Evolutionary conservation across 148 eudicot species (phyloP).

Genomic region (Dysphania ambrosioides): DNA sequence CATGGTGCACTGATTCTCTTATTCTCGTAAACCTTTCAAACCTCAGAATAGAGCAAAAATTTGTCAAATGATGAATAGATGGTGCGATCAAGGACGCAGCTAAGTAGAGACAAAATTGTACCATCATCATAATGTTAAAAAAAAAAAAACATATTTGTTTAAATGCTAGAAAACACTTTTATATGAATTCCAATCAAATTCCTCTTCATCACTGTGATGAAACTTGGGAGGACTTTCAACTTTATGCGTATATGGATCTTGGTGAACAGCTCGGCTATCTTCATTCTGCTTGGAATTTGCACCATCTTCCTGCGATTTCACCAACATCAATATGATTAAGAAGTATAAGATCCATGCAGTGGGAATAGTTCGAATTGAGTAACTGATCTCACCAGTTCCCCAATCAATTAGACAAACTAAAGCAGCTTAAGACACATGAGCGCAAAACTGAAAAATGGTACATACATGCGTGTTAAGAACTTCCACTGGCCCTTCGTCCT

Average conservation of each 20-base stretch:
- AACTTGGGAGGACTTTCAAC: conserved; percentile 35
- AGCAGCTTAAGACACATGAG: not conserved
- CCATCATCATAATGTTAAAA: not conserved
- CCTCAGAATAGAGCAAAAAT: not conserved
- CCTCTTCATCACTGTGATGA: conserved; percentile 39
- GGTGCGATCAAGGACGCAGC: not conserved
- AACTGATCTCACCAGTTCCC: not conserved
- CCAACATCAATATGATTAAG: not conserved
- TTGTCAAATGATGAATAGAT: not conserved
- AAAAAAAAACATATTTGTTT: not conserved
- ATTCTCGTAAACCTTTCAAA: not conserved
- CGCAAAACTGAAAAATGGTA: not conserved
- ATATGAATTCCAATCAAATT: conserved; percentile 24
- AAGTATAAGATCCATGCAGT: not conserved
- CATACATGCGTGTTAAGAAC: conserved; percentile 34
- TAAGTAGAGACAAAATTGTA: too few relatives aligned
- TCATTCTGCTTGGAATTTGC: conserved; percentile 13
- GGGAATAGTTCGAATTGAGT: not conserved
- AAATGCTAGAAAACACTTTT: conserved; percentile 36
- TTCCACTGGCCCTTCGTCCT: conserved; percentile 36
- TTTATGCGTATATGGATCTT: conserved; percentile 22
- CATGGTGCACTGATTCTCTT: too few relatives aligned
- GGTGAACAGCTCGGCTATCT: conserved; percentile 22
- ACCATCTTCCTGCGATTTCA: conserved; percentile 8
- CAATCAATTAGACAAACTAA: not conserved